Evolutionary conservation across 768 basidiomycete genomes (phyloP), one percentile per base, ranked within the genome.

Genomic region (Calocera viscosa): DNA sequence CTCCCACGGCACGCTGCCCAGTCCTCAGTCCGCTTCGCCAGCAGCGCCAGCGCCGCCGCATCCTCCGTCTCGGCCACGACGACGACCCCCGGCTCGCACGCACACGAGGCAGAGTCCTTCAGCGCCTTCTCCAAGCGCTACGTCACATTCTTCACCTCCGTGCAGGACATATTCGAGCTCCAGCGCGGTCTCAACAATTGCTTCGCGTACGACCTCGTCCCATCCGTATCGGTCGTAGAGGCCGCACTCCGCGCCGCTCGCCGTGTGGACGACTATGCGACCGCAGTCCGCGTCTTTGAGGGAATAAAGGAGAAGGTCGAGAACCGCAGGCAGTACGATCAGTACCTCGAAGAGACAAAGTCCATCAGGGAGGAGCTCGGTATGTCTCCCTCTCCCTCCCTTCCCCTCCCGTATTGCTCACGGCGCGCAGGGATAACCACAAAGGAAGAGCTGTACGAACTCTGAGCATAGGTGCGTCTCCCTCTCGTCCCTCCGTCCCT

Each of bases 121-220:
- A 94, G 96, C 76, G 84, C 89, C 49, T 97, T 98, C 82, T 91
- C 90, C 73, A 84, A 87, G 69, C 91, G 95, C 75, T 97, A 97
- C 79, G 87, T 93, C 74, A 81, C 82, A 70, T 99, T 99, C 79
- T 99, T 99, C 84, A 79, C 90, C 74, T 82, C 85, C 66, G 93
- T 92, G 63, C 86, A 93, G 74, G 96, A 99, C 80, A 84, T 97
- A 67, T 99, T 99, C 75, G 96, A 99, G 82, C 89, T 99, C 70
- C 95, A 99, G 79, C 91, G 96, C 64, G 96, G 96, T 40, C 82
- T 99, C 73, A 98, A 99, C 83, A 99, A 99, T 83, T 97, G 94
- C 81, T 99, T 99, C 76, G 91, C 96, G 1, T 95, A 98, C 77
- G 96, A 99, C 77, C 85, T 96, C 70, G 94, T 96, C 16, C 93